Evolutionary conservation across 140 eudicot species (phyloP).

Genomic region (Anethum foeniculum): DNA sequence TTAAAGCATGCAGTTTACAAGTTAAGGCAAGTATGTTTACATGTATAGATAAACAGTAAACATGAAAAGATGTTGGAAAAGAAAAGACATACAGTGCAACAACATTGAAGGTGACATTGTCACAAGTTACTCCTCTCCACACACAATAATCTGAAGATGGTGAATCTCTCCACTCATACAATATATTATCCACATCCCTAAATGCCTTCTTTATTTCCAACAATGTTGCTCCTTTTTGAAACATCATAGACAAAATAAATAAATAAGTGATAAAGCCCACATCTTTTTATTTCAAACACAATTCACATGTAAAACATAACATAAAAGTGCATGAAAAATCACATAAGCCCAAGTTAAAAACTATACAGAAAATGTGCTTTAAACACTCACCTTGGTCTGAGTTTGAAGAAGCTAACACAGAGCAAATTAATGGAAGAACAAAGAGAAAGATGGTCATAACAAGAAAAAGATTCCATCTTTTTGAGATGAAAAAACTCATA

Average conservation of each 20-base stretch:
- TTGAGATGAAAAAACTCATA: not conserved
- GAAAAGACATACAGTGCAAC: constrained; percentile 61
- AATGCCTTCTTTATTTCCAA: constrained; percentile 91
- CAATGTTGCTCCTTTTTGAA: constrained; percentile 51
- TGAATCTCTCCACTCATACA: constrained; percentile 90
- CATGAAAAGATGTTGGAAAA: not conserved
- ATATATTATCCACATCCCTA: constrained; percentile 88
- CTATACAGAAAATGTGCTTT: not conserved
- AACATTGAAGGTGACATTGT: constrained; percentile 95
- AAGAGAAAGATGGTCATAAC: constrained; percentile 15
- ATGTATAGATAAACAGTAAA: not conserved
- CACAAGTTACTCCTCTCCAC: constrained; percentile 94
- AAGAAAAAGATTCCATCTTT: not conserved
- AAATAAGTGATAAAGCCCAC: not conserved
- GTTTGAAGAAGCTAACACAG: constrained; percentile 39
- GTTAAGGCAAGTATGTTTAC: not conserved
- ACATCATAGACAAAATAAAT: constrained; percentile 1
- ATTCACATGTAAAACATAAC: not conserved
- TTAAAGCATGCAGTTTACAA: not conserved
- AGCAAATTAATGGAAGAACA: constrained; percentile 21
- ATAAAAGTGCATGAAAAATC: not conserved
- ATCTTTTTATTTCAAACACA: not conserved
- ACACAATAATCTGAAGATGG: constrained; percentile 76
- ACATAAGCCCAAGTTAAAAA: not conserved
- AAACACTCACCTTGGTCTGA: constrained; percentile 54